These are phyloP conservation scores for Malassezia restricta DNA, from an alignment of 1,284 basidiomycete species.

Conservation along the genomic window DNA sequence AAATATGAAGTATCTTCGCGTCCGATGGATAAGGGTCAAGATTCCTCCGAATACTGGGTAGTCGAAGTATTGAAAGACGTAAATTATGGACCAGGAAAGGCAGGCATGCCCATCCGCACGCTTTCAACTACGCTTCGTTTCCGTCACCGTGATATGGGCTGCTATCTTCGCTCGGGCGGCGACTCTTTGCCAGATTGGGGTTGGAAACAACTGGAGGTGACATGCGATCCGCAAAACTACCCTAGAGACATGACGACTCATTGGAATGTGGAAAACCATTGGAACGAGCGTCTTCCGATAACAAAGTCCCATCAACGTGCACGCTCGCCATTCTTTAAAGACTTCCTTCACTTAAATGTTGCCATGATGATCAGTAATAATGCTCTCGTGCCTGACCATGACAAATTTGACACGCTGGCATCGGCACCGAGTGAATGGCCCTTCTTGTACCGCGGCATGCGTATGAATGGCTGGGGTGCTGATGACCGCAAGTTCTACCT, in stretches of 20 bases:
- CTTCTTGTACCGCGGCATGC: conserved; percentile 63
- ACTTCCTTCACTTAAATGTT: conserved; percentile 97
- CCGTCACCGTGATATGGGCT: conserved; percentile 56
- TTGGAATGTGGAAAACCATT: conserved; percentile 97
- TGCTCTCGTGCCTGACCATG: conserved; percentile 85
- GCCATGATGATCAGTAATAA: conserved; percentile 99
- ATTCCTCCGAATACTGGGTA: conserved; percentile 78
- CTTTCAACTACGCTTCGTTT: conserved; percentile 80
- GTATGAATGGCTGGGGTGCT: conserved; percentile 97
- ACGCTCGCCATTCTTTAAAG: conserved; percentile 79
- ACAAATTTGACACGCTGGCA: conserved; percentile 94
- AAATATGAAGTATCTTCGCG: conserved; percentile 87
- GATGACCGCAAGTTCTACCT: conserved; percentile 81
- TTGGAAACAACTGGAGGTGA: conserved; percentile 96
- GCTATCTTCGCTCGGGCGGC: conserved; percentile 77
- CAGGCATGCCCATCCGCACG: conserved; percentile 62
- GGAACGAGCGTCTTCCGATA: conserved; percentile 77
- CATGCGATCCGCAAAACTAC: conserved; percentile 78
- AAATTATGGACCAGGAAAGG: conserved; percentile 50
- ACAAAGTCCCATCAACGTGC: conserved; percentile 67
- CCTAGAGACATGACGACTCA: conserved; percentile 73
- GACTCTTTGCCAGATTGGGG: conserved; percentile 89
- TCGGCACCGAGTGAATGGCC: conserved; percentile 90
- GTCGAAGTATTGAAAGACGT: conserved; percentile 85
- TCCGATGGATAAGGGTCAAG: conserved; percentile 75